Base-by-base conservation (phyloP, 2,329 filamentous ascomycete species). In the Pestalotiopsis fici region DNA sequence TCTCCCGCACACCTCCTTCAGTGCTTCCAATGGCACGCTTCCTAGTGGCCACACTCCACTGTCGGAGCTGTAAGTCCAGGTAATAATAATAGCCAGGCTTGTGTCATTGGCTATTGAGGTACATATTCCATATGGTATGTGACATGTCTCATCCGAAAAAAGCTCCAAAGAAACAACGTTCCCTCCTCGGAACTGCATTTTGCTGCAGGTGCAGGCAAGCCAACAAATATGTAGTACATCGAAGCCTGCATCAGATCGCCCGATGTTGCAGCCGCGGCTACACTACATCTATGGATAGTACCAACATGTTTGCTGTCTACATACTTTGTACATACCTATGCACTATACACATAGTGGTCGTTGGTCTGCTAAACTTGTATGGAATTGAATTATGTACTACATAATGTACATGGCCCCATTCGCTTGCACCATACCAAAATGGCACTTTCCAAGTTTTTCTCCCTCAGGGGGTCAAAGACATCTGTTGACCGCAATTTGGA, bases 1-100 rank as follows among this genome's bases (percentile, higher is more conserved):
- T 2, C 13, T 28, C 55, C 35, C 25, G 15, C 31, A 43, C 21
- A 27, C 23, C 27, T 57, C 23, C 27, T 57, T 27, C 31, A 50
- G n/a, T 50, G 7, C 43, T n/a, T 50, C 28, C 37, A 31, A 60
- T 60, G 57, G 57, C 57, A 60, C 61, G 28, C 28, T 64, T 56
- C 61, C 61, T 64, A 64, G 25, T 64, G 61, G 61, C 43, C 47
- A 23, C 4, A 25, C 7, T 28, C 61, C 61, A 55, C 61, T 39
- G 7, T 21, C 18, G 18, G 43, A 50, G 43, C 43, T 50, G 43
- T 50, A 50, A n/a, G n/a, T 50, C 18, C 43, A 35, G 31, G 31
- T 35, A 6, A 35, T 35, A 35, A 35, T 35, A 35, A 35, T 35
- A 35, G 31, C 31, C 31, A 35, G 31, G 31, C 31, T 21, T 23